These are phyloP conservation scores for Dimocarpus longan DNA, from an alignment of 345 rosid species.

Conservation along the genomic window DNA sequence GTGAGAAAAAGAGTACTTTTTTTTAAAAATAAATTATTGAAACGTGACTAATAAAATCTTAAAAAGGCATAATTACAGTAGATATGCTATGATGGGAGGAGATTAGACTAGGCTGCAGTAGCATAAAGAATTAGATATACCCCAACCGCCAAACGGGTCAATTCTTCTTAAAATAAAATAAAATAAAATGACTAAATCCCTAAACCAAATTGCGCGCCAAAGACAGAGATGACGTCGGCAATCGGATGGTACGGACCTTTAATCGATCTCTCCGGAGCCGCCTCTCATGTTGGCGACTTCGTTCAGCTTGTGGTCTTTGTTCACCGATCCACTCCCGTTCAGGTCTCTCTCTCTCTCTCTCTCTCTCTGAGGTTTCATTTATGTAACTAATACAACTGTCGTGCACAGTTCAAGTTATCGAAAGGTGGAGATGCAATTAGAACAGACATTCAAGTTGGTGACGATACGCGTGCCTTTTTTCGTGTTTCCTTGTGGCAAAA, in stretches of 20 bases:
- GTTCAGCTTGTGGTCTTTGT: slow-evolving; percentile 63
- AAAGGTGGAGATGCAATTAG: slow-evolving; percentile 48
- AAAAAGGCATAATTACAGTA: no score
- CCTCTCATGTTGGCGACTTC: slow-evolving; percentile 48
- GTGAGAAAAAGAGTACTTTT: no score
- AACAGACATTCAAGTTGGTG: slow-evolving; percentile 64
- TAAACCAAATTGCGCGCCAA: background rate
- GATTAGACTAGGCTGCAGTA: no score
- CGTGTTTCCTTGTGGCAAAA: slow-evolving; percentile 55
- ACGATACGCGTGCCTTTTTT: slow-evolving; percentile 51
- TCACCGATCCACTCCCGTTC: slow-evolving; percentile 56
- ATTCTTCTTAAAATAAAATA: no score
- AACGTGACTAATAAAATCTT: no score
- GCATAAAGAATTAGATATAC: no score
- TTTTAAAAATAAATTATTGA: no score
- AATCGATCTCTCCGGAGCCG: slow-evolving; percentile 46
- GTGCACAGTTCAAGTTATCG: slow-evolving; percentile 45
- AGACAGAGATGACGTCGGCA: slow-evolving; percentile 29
- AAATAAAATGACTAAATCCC: no score
- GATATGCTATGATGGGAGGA: no score
- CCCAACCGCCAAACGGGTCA: no score
- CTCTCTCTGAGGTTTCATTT: background rate
- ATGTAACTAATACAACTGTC: background rate
- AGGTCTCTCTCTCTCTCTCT: slow-evolving; percentile 30
- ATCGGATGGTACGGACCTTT: slow-evolving; percentile 61